phyloP scores from a whole-genome alignment of 169 alveolate genomes.

The Theileria luwenshuni region DNA sequence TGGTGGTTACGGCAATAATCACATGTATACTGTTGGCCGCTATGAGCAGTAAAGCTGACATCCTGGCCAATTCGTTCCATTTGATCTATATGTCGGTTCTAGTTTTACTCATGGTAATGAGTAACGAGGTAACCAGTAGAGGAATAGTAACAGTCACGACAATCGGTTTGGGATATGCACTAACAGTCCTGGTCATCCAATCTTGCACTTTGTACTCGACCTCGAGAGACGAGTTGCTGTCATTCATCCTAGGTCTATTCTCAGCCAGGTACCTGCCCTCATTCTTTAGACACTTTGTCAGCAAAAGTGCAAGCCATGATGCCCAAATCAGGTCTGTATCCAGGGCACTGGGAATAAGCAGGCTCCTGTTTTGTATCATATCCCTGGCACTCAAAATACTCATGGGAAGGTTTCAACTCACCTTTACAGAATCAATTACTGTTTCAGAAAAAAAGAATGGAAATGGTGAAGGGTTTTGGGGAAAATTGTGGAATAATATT shows the following conservation, averaged over 20 bases:
- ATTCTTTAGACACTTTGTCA: constrained; percentile 3
- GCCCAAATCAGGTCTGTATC: neutral
- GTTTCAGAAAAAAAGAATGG: neutral
- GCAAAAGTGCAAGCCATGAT: neutral
- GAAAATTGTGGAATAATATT: neutral
- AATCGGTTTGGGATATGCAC: neutral
- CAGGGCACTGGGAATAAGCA: neutral
- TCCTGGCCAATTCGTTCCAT: neutral
- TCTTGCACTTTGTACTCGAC: constrained; percentile 18
- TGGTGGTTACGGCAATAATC: neutral
- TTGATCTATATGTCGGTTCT: neutral
- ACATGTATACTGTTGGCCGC: neutral
- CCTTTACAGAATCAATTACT: neutral
- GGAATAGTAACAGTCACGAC: neutral
- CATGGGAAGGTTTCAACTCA: constrained; percentile 7
- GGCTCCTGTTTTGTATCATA: constrained; percentile 6
- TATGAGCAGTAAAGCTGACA: neutral
- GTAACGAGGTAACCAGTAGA: no score
- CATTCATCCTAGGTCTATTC: constrained; percentile 10
- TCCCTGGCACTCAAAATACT: neutral
- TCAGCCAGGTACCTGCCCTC: constrained; percentile 15
- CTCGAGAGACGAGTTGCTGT: neutral
- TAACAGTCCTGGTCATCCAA: constrained; percentile 17
- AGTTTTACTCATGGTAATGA: no score
- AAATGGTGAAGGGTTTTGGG: neutral